A percentile compares a stretch with the other conserved stretches of the same genome.
phyloP scores from a whole-genome alignment of 352 stramenopile genomes.

The Thraustotheca clavata region DNA sequence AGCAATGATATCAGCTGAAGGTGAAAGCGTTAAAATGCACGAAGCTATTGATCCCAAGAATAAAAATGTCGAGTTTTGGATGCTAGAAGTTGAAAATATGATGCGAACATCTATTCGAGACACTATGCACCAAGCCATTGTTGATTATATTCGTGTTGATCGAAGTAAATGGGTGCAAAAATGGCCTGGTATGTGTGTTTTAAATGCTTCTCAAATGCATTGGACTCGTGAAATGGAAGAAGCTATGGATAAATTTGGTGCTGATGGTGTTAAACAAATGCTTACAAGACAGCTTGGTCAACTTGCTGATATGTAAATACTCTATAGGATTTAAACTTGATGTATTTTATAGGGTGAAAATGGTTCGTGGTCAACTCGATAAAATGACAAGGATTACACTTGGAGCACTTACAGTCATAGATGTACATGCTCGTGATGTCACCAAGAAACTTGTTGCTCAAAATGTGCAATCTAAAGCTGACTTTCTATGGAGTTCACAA shows the following conservation, averaged over 20 bases:
- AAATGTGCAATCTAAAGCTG: constrained; percentile 79
- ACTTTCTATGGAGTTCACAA: constrained; percentile 84
- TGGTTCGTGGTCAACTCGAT: constrained; percentile 86
- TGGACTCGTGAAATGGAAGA: constrained; percentile 90
- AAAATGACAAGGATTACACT: constrained; percentile 82
- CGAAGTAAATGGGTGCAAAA: constrained; percentile 90
- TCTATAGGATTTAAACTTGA: not conserved
- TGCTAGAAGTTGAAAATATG: constrained; percentile 91
- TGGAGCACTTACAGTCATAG: constrained; percentile 89
- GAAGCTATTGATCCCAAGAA: constrained; percentile 80
- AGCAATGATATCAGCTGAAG: constrained; percentile 88
- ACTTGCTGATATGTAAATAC: constrained; percentile 78
- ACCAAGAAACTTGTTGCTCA: constrained; percentile 87
- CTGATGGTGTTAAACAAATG: constrained; percentile 70
- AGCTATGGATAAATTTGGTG: constrained; percentile 63
- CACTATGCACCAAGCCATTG: constrained; percentile 78
- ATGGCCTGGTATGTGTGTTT: constrained; percentile 84
- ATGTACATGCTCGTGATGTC: constrained; percentile 94
- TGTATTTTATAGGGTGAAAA: constrained; percentile 38
- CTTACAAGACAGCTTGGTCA: constrained; percentile 79
- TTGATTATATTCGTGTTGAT: constrained; percentile 81
- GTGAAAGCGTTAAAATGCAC: constrained; percentile 80
- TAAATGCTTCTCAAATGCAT: constrained; percentile 91
- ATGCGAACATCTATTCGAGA: constrained; percentile 88
- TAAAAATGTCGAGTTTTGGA: constrained; percentile 91